A percentile compares a stretch with the other conserved stretches of the same genome.
Evolutionary conservation across 129 eudicot species (phyloP).

Genomic region (Arctium lappa): DNA sequence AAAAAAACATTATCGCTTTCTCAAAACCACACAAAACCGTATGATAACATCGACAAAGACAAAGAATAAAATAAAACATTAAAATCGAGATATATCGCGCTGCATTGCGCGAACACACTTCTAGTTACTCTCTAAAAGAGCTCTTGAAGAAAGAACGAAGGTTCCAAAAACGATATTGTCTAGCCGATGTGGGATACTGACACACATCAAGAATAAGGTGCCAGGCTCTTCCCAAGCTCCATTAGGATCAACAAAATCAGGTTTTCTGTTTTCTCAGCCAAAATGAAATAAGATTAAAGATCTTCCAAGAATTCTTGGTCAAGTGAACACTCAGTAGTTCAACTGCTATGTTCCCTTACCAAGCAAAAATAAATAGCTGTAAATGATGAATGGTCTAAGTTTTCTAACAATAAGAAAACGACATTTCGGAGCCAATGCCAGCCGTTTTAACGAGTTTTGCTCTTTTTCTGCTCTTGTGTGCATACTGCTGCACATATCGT

Average conservation of each 20-base stretch:
- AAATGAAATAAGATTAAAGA: background rate
- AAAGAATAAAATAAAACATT: no score
- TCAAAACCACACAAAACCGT: no score
- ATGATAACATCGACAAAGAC: no score
- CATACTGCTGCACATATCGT: conserved; percentile 55
- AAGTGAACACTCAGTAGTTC: conserved; percentile 4
- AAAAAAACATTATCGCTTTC: no score
- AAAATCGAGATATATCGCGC: no score
- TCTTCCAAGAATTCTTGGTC: background rate
- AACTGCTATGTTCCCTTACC: conserved; percentile 11
- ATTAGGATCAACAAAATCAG: background rate
- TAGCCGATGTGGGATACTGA: background rate
- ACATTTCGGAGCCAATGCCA: background rate
- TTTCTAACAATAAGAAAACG: background rate
- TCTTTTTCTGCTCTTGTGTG: conserved; percentile 52
- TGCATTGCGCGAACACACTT: no score
- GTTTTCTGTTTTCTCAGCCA: background rate
- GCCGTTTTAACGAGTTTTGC: conserved; percentile 47
- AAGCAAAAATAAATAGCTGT: background rate
- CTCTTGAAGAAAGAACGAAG: no score
- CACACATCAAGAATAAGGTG: background rate
- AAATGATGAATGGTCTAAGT: conserved; percentile 8
- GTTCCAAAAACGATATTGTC: background rate
- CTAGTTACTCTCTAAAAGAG: no score
- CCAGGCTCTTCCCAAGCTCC: background rate